phyloP scores from a whole-genome alignment of 2,329 filamentous ascomycete genomes.

The Plenodomus biglobosus region DNA sequence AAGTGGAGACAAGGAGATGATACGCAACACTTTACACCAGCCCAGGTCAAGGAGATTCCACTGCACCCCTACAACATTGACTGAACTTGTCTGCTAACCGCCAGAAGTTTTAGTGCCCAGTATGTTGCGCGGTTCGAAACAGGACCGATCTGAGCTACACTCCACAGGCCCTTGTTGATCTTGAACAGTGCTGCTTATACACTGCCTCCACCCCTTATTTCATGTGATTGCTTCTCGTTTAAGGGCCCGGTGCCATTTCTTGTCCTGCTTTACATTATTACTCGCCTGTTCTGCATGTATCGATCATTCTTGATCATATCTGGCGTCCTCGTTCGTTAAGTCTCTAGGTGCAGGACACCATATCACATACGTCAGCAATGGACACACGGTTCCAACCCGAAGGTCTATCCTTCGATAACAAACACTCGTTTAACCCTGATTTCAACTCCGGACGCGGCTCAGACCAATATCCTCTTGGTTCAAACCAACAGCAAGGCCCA shows the following conservation, averaged over 20 bases:
- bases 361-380: constrained; percentile 27
- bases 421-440: constrained; percentile 23
- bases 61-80: constrained; percentile 23
- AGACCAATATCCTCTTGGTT: constrained; percentile 15
- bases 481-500: constrained; percentile 12
- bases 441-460: constrained; percentile 14
- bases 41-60: constrained; percentile 33
- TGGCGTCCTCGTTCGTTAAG: constrained; percentile 20
- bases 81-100: constrained; percentile 27
- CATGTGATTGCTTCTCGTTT: constrained; percentile 16
- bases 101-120: constrained; percentile 23
- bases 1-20: constrained; percentile 35
- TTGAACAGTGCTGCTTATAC: constrained; percentile 26
- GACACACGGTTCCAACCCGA: constrained; percentile 34
- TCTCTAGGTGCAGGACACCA: constrained; percentile 38
- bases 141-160: constrained; percentile 17
- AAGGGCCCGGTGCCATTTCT: constrained; percentile 29
- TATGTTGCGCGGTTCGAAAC: constrained; percentile 34
- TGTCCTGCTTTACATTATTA: constrained; percentile 2
- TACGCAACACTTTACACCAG: constrained; percentile 35
- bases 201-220: constrained; percentile 21
- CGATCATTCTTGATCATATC: constrained; percentile 12
- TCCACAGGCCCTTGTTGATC: constrained; percentile 19
- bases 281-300: constrained; percentile 15
- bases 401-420: constrained; percentile 29